A percentile compares a stretch with the other conserved stretches of the same genome.
Conservation (phyloP, 768 basidiomycete genomes). For the Rhodocollybia butyracea region DNA sequence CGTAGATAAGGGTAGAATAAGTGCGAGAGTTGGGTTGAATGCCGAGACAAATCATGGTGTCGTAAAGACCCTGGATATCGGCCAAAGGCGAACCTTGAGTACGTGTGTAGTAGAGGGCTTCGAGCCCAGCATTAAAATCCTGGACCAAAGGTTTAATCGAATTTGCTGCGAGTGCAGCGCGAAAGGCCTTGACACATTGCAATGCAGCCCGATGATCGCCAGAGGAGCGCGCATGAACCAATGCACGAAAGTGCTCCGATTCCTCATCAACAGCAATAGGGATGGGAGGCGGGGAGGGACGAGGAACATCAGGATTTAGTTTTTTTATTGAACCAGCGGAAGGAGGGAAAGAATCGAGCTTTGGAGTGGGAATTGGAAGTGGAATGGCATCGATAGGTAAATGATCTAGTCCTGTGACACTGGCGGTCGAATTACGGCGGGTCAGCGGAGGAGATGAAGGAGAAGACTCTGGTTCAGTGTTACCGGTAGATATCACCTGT, state of each 20-base stretch:
- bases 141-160: slow-evolving; percentile 31
- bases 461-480: slow-evolving; percentile 14
- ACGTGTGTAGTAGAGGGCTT: slow-evolving; percentile 47
- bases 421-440: slow-evolving; percentile 8
- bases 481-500: slow-evolving; percentile 16
- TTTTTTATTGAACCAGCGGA: neutral
- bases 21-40: slow-evolving; percentile 62
- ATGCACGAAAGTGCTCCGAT: slow-evolving; percentile 17
- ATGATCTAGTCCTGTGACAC: slow-evolving; percentile 8
- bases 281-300: slow-evolving; percentile 15
- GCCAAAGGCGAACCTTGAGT: slow-evolving; percentile 49
- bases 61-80: slow-evolving; percentile 63
- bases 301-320: slow-evolving; percentile 2
- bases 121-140: slow-evolving; percentile 64
- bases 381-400: slow-evolving; percentile 5
- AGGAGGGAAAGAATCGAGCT: neutral
- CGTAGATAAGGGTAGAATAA: slow-evolving; percentile 57
- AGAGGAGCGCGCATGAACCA: slow-evolving; percentile 23
- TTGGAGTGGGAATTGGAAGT: slow-evolving; percentile 11
- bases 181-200: slow-evolving; percentile 34
- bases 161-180: slow-evolving; percentile 26
- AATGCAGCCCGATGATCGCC: slow-evolving; percentile 24
- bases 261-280: slow-evolving; percentile 1
- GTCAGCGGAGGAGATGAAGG: slow-evolving; percentile 13
- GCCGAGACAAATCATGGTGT: slow-evolving; percentile 60